Evolutionary conservation across 2,329 filamentous ascomycete species (phyloP), one percentile per base, ranked within the genome.

Genomic region (Endoconidiophora laricicola): DNA sequence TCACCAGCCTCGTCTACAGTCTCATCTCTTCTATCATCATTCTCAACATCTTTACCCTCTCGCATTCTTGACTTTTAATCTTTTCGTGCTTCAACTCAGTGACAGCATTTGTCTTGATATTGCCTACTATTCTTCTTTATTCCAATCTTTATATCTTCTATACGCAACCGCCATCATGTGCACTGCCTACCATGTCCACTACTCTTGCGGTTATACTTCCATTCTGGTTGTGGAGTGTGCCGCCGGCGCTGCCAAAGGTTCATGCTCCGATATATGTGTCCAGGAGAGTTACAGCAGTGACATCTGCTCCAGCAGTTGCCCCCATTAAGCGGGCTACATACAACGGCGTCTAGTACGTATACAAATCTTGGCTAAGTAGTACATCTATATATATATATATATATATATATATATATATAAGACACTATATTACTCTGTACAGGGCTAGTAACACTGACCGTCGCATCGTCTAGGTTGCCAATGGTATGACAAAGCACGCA

Each of bases 141-240:
- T 16, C 16, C 9, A 37, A 33, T 18, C 18, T 12, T 12, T 33
- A 33, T 33, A 7, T 6, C 12, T 12, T 33, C 29, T 33, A 3
- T 10, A 20, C 10, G 10, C 23, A 10, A 33, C 36, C 23, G 12
- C 16, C 40, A 45, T 22, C 6, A 52, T 52, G 50, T 52, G 50
- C 46, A 48, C 24, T 18, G 40, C 23, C 16, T 43, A 48, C 46
- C 37, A n/a, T 16, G 29, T 52, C 36, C 36, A 45, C 40, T 52
- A 52, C 33, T 18, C 50, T 22, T 52, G 50, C 46, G 46, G 50
- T 18, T 24, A 36, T 22, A 24, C 37, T 16, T 52, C 39, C 40
- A 33, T 29, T 24, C 20, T 23, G 12, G 14, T 38, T 10, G 42
- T 47, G 39, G 16, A 26, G n/a, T 52, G 50, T 39, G 50, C 45